Evolutionary conservation across 352 stramenopile genomes (phyloP).

Genomic region (Phytophthora nicotianae): DNA sequence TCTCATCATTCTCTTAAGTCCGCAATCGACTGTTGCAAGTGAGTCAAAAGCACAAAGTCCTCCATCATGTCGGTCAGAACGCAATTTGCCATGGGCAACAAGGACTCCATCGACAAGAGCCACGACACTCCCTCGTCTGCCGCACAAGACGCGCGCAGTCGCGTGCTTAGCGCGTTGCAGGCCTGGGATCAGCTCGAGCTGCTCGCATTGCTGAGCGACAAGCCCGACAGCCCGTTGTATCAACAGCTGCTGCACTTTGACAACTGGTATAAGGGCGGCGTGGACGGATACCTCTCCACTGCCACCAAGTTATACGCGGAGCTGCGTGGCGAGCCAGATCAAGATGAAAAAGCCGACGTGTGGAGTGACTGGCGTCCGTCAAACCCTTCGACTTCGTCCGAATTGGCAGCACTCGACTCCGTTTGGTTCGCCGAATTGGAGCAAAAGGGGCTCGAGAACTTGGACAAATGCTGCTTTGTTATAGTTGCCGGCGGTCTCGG

Average conservation of each 20-base stretch:
- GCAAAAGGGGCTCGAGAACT: constrained; percentile 50
- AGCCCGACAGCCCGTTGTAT: constrained; percentile 28
- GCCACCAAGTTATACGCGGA: constrained; percentile 51
- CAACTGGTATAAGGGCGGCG: constrained; percentile 64
- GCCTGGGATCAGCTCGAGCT: constrained; percentile 55
- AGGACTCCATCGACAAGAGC: constrained; percentile 17
- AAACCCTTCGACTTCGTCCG: constrained; percentile 40
- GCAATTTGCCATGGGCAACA: constrained; percentile 34
- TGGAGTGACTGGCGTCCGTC: constrained; percentile 58
- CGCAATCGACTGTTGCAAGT: constrained; percentile 14
- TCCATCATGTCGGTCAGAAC: constrained; percentile 21
- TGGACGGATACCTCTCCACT: constrained; percentile 59
- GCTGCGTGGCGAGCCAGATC: constrained; percentile 26
- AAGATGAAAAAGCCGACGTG: constrained; percentile 11
- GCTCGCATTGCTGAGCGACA: constrained; percentile 33
- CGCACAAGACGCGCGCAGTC: constrained; percentile 7
- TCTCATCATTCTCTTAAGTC: constrained; percentile 1
- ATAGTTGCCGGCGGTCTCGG: constrained; percentile 97
- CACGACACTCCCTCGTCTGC: neutral
- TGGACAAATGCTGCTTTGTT: constrained; percentile 92
- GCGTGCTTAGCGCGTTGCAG: constrained; percentile 33
- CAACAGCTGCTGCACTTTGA: constrained; percentile 67
- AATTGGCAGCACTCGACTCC: constrained; percentile 41
- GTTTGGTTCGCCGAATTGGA: constrained; percentile 56
- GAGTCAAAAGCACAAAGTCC: constrained; percentile 16